Evolutionary conservation across 116 monocot species (phyloP).

Genomic region (Papilionanthe hybrid): DNA sequence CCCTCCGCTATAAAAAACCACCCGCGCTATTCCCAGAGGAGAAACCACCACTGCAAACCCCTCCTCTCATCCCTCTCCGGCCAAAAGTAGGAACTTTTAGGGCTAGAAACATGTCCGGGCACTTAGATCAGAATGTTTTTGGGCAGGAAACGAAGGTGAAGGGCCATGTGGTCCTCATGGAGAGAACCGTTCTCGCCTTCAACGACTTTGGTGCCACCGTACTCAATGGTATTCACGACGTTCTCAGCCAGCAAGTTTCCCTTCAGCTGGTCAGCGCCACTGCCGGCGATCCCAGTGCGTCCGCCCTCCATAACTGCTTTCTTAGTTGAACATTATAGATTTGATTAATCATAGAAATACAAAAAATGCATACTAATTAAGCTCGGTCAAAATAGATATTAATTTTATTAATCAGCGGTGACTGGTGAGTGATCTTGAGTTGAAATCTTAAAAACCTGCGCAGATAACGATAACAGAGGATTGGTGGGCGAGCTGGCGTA

Average conservation of each 20-base stretch:
- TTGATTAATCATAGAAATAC: no score
- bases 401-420: neutral
- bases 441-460: no score
- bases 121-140: neutral
- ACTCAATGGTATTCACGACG: constrained; percentile 36
- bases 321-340: no score
- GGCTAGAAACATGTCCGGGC: neutral
- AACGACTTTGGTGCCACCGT: constrained; percentile 35
- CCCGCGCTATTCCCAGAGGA: no score
- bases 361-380: no score
- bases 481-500: constrained; percentile 12
- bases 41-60: no score
- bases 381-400: neutral
- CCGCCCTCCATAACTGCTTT: no score
- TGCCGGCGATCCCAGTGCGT: constrained; percentile 39
- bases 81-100: neutral
- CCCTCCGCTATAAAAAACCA: no score
- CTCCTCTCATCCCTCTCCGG: no score
- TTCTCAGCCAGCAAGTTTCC: constrained; percentile 34
- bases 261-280: constrained; percentile 60
- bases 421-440: no score
- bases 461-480: no score
- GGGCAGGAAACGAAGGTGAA: constrained; percentile 17
- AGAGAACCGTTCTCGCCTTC: constrained; percentile 46
- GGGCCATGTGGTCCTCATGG: constrained; percentile 45